Conservation (phyloP, 1,284 basidiomycete genomes). For the Tranzscheliella williamsii region DNA sequence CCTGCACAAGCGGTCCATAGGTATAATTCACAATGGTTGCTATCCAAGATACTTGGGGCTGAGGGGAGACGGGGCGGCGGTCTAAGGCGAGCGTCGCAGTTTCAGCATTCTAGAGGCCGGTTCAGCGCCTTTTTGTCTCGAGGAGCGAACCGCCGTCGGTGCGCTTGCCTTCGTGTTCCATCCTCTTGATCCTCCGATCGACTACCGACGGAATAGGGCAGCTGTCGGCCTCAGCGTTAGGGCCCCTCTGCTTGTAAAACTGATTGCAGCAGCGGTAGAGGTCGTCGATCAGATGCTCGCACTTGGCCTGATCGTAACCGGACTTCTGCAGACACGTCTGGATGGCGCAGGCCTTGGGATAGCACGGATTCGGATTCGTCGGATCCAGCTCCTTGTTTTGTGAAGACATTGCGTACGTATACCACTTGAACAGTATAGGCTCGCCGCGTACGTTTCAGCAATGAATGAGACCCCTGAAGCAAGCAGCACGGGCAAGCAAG, state of each 20-base stretch:
- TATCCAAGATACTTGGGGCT: too few species aligned
- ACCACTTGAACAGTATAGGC: too few species aligned
- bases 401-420: too few species aligned
- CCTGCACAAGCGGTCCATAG: too few species aligned
- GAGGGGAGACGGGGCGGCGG: too few species aligned
- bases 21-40: too few species aligned
- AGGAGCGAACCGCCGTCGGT: constrained; percentile 28
- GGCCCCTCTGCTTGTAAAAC: constrained; percentile 49
- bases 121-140: constrained; percentile 17
- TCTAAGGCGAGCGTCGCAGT: too few species aligned
- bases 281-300: constrained; percentile 48
- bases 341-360: constrained; percentile 53
- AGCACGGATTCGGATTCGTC: constrained; percentile 47
- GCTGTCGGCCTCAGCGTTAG: constrained; percentile 40
- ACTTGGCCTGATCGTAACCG: constrained; percentile 52
- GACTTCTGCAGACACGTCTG: constrained; percentile 53
- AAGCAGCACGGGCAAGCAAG: too few species aligned
- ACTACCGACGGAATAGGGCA: constrained; percentile 53
- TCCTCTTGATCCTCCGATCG: constrained; percentile 28
- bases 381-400: constrained; percentile 24
- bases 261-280: constrained; percentile 54
- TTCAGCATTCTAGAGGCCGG: too few species aligned
- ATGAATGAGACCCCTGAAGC: too few species aligned
- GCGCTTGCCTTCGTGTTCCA: constrained; percentile 40
- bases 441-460: too few species aligned